Evolutionary conservation across 1,284 basidiomycete species (phyloP), one percentile per base, ranked within the genome.

Genomic region (Phaffia rhodozyma): DNA sequence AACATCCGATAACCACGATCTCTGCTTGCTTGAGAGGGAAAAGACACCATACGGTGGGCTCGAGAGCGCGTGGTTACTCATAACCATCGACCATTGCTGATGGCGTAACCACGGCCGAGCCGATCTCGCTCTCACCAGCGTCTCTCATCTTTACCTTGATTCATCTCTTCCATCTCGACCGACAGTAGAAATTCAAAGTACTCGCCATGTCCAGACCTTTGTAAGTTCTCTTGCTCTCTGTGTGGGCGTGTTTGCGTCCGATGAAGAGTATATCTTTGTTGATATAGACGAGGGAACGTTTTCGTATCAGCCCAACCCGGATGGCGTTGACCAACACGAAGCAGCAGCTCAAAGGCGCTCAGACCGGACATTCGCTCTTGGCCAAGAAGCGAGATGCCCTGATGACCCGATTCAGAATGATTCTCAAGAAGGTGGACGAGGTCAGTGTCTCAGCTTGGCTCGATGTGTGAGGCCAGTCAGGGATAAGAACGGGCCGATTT

Each of bases 341-440:
- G 76, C 80, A 86, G 52, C 84, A 94, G 55, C 82, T 97, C 67
- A 98, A 97, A 76, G 87, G 94, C 32, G 96, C 96, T 7, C 92
- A 97, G 77, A 97, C 92, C 0, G 94, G 94, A 11, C 94, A 98
- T 77, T 97, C 91, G 0, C 80, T 98, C 21, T 83, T 98, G 51
- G 94, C 94, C 55, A 96, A 96, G 83, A 97, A 97, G 79, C 85
- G 92, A 61, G 93, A 97, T 81, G 93, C 93, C 50, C 79, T 97
- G 67, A 93, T 88, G 38, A 93, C 90, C 56, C 82, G 92, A 69
- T 97, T 97, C 79, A 82, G 92, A 66, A 83, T 86, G 25, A 94
- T 94, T 71, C 78, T 94, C 67, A 83, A 81, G 75, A 93, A 92
- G 76, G 90, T 94, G 50, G 93, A 97, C 73, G 96, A 98, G 80